Conservation (phyloP, 75 land plant genomes). For the Sequoia sempervirens region DNA sequence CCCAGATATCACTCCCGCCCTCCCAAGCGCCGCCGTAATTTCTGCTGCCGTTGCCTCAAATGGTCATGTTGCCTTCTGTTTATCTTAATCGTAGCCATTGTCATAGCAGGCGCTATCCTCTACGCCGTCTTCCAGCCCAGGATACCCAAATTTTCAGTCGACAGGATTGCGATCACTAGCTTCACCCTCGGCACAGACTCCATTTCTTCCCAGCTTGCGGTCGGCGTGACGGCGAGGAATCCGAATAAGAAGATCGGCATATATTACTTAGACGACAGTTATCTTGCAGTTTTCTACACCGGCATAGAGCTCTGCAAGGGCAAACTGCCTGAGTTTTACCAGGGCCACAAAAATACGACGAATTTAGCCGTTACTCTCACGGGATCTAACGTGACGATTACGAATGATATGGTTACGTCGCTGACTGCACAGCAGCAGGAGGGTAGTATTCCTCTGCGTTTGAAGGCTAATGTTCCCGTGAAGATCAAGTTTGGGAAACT, state of each 20-base stretch:
- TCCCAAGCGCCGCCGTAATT: slow-evolving; percentile 5
- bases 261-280: no score
- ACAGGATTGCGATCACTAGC: slow-evolving; percentile 26
- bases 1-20: slow-evolving; percentile 27
- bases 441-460: slow-evolving; percentile 21
- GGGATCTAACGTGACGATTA: slow-evolving; percentile 20
- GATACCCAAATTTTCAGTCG: slow-evolving; percentile 53
- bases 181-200: slow-evolving; percentile 20
- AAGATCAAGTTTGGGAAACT: no score
- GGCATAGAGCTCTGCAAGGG: slow-evolving; percentile 31
- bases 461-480: no score
- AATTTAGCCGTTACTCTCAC: slow-evolving; percentile 27
- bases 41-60: slow-evolving; percentile 39
- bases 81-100: slow-evolving; percentile 14
- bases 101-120: slow-evolving; percentile 22
- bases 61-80: slow-evolving; percentile 33
- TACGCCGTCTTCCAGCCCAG: slow-evolving; percentile 20
- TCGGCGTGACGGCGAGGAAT: slow-evolving; percentile 55
- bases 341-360: slow-evolving; percentile 74
- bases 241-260: slow-evolving; percentile 81
- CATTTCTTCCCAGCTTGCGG: slow-evolving; percentile 44
- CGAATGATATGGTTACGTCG: slow-evolving; percentile 20
- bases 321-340: slow-evolving; percentile 69
- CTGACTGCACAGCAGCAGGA: slow-evolving; percentile 43
- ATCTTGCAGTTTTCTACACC: no score